phyloP scores from a whole-genome alignment of 768 basidiomycete genomes.

The Russula foetens region DNA sequence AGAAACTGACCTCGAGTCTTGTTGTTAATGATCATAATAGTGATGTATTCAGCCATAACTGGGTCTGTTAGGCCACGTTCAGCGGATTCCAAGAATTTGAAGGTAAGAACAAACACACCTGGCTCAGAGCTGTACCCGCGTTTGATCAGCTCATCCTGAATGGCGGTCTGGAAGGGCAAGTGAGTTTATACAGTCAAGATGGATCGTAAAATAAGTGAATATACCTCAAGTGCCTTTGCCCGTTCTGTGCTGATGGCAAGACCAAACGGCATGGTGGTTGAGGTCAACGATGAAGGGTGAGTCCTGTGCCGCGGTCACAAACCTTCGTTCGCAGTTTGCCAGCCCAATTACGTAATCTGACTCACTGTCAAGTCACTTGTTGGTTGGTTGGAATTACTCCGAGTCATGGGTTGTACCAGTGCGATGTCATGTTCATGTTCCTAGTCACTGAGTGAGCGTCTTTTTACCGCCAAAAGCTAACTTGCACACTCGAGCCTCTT shows the following conservation, averaged over 20 bases:
- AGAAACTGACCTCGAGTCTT: constrained; percentile 62
- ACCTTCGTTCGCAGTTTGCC: neutral
- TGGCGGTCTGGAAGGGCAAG: constrained; percentile 47
- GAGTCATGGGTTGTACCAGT: too few species aligned
- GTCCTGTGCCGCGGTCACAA: neutral
- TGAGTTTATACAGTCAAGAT: constrained; percentile 6
- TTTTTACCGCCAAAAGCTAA: too few species aligned
- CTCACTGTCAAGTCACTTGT: neutral
- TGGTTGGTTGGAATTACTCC: too few species aligned
- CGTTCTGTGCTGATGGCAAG: constrained; percentile 75
- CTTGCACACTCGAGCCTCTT: too few species aligned
- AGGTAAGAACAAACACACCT: constrained; percentile 39
- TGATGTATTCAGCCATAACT: constrained; percentile 92
- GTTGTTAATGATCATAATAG: constrained; percentile 92
- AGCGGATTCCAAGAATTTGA: neutral
- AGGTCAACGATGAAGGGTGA: constrained; percentile 10
- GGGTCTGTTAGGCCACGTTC: constrained; percentile 42
- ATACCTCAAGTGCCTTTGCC: constrained; percentile 60
- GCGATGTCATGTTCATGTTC: too few species aligned
- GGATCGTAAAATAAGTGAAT: constrained; percentile 16
- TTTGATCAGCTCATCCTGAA: constrained; percentile 72
- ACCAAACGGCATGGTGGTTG: constrained; percentile 54
- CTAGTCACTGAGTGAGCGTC: too few species aligned
- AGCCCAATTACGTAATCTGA: constrained; percentile 7
- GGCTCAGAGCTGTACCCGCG: constrained; percentile 69